Base-by-base conservation (phyloP, 2,329 filamentous ascomycete genomes). In the Tolypocladium amazonense region DNA sequence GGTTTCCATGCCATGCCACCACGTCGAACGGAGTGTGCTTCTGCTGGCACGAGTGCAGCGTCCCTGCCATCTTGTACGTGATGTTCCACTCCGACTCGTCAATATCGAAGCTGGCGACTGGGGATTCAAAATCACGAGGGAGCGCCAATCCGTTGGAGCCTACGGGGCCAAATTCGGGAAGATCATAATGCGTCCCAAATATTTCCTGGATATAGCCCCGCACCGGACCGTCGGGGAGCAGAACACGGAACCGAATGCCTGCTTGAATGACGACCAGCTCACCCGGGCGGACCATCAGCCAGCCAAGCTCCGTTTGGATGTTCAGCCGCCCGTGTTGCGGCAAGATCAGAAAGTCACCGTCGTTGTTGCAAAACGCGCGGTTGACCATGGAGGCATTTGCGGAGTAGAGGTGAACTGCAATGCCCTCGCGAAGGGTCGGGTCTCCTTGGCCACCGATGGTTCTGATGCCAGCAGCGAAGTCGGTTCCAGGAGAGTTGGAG, bases 1-100 rank as follows among this genome's bases (percentile, higher is more conserved):
- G 87, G 57, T 82, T 85, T n/a, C 86, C 86, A 65, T 88, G 86
- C 86, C 87, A 89, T 2, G 85, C 86, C 0, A 88, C 84, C 1
- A 89, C 86, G 64, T 89, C 86, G 66, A 88, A 90, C 0, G 87
- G 87, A 2, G 81, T 85, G 68, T 89, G 86, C 27, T 76, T 76
- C 67, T 89, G 87, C 27, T 77, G 78, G 59, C 81, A 84, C 27
- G 73, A 75, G 66, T 86, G 88, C 43, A 88, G 80, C 50, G 79
- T 77, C 1, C 85, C 85, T 1, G 78, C 79, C 54, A 88, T 80
- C 67, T 88, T 88, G 64, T 81, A 81, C 0, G 87, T 74, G 2
- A 89, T 75, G 25, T 77, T 75, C 77, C 85, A 85, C 56, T 77
- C 76, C 0, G 77, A 77, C 38, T 78, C 73, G n/a, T 81, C 79